Conservation (phyloP, 345 rosid genomes). For the Boechera stricta region DNA sequence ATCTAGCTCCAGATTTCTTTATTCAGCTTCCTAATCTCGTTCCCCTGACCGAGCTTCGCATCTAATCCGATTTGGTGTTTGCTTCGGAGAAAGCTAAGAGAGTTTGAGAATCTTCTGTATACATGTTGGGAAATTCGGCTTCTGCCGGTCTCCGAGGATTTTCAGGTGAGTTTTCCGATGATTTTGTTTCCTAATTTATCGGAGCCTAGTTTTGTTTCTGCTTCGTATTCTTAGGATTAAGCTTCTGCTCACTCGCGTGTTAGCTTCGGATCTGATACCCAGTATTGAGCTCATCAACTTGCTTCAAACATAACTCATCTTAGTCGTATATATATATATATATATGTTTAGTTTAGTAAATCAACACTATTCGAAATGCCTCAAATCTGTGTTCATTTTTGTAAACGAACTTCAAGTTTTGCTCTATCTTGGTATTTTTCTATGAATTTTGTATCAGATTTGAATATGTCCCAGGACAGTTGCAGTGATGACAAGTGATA, state of each 20-base stretch:
- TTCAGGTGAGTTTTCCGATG: conserved; percentile 53
- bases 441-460: no score
- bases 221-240: background rate
- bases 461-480: no score
- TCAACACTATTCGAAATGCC: conserved; percentile 7
- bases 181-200: background rate
- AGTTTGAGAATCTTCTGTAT: background rate
- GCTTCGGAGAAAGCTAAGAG: background rate
- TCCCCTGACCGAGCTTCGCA: conserved; percentile 3
- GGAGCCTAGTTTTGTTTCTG: background rate
- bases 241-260: background rate
- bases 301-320: background rate
- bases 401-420: background rate
- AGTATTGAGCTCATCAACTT: conserved; percentile 22
- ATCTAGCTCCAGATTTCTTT: conserved; percentile 5
- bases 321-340: background rate
- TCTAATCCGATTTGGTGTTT: background rate
- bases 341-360: background rate
- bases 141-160: conserved; percentile 47
- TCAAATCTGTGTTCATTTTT: conserved; percentile 5
- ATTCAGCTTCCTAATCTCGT: conserved; percentile 26
- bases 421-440: background rate
- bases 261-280: conserved; percentile 32
- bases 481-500: no score
- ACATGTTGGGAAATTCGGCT: conserved; percentile 56